Base-by-base conservation (phyloP, 2,329 filamentous ascomycete species). In the Aspergillus puulaauensis region DNA sequence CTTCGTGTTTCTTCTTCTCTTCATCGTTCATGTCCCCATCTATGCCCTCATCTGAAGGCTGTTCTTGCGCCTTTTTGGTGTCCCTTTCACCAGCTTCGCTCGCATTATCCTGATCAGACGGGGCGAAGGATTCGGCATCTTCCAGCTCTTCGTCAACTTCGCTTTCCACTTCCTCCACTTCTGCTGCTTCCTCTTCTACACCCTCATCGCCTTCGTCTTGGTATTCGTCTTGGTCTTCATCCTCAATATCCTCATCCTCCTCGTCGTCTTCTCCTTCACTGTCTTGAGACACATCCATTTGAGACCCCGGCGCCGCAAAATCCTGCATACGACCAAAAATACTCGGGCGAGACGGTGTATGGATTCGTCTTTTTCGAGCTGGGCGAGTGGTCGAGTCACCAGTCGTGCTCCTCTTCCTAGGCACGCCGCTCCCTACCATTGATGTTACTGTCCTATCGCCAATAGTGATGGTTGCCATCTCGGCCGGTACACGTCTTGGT, bases 391-490 rank as follows among this genome's bases (percentile, higher is more conserved):
- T 49, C n/a, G 65, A 59, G 24, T 62, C 63, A 23, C 65, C 57
- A 45, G 67, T 63, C 31, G 70, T 68, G 31, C 70, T 67, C 54
- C 70, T 67, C 60, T 73, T 77, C 24, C 63, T 70, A 24, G 73
- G 68, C 4, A 79, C 68, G 50, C 82, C 78, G 50, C 79, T 83
- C 1, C 88, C 88, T 63, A 91, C 81, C 33, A 86, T 81, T 19
- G 86, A 87, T 0, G 84, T 88, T 5, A 86, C 81, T 0, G 87
- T 90, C 46, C 81, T 82, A 60, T 87, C 81, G 1, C 89, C 90
- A 54, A 93, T 85, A 0, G 88, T 92, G 48, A 93, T 90, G 2
- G 88, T 90, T 19, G 90, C 89, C 52, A 87, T 77, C 65, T 90
- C 86, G 27, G 82, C 75, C 1, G 83, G 82, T 2, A 82, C 76